Evolutionary conservation across 805 yeast genomes (phyloP).

Genomic region (Kregervanrija delftensis): DNA sequence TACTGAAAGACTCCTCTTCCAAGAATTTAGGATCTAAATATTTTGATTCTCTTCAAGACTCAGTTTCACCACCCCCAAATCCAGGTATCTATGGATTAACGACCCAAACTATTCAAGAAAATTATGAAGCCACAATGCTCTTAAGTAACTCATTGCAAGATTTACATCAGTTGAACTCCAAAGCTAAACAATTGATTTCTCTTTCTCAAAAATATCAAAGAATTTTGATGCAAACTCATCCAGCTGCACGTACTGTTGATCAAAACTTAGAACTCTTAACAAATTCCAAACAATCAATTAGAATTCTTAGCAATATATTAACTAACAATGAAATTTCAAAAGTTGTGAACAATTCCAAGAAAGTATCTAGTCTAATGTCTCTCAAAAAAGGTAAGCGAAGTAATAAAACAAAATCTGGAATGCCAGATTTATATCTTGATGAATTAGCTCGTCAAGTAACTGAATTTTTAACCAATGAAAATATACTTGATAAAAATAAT

Average conservation of each 20-base stretch:
- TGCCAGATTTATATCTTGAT: slow-evolving; percentile 30
- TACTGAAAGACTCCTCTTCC: too few relatives aligned
- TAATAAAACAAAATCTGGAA: slow-evolving; percentile 8
- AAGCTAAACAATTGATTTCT: slow-evolving; percentile 64
- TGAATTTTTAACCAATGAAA: slow-evolving; percentile 49
- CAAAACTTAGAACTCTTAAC: slow-evolving; percentile 21
- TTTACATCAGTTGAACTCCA: slow-evolving; percentile 66
- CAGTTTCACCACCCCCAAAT: slow-evolving; percentile 5
- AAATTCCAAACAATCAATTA: slow-evolving; percentile 23
- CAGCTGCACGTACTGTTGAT: slow-evolving; percentile 13
- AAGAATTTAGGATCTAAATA: too few relatives aligned
- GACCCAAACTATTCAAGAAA: slow-evolving; percentile 43
- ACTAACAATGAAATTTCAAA: slow-evolving; percentile 23
- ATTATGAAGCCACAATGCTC: slow-evolving; percentile 52
- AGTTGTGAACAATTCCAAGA: slow-evolving; percentile 15
- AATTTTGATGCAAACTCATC: slow-evolving; percentile 13
- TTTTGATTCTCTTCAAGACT: slow-evolving; percentile 2
- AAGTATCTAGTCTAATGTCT: slow-evolving; percentile 13
- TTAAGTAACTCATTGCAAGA: slow-evolving; percentile 69
- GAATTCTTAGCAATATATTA: slow-evolving; percentile 22
- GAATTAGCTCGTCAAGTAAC: slow-evolving; percentile 77
- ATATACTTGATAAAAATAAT: slow-evolving; percentile 42
- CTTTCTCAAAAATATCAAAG: slow-evolving; percentile 42
- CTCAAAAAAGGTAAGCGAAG: slow-evolving; percentile 11
- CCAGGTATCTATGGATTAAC: slow-evolving; percentile 73